These are phyloP conservation scores for Klebsormidium nitens DNA, from an alignment of 139 green algal genomes.

Conservation along the genomic window DNA sequence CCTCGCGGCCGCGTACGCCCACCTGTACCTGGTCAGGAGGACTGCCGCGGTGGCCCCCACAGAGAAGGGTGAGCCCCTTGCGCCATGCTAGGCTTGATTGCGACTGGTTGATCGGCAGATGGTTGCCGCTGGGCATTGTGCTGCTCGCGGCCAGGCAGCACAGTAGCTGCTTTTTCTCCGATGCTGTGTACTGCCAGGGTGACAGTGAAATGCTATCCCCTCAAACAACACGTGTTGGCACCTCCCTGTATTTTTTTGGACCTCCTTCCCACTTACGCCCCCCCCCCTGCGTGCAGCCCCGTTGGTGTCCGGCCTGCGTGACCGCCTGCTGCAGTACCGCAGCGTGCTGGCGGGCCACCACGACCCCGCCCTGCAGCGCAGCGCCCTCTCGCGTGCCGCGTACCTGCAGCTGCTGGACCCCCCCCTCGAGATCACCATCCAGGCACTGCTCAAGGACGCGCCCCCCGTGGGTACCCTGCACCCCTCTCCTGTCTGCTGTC, in stretches of 20 bases:
- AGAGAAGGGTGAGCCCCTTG: not conserved
- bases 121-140: not conserved
- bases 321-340: slow-evolving; percentile 12
- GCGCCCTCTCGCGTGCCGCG: not conserved
- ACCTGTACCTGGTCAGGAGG: slow-evolving; percentile 30
- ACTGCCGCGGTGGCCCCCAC: not conserved
- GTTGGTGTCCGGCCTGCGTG: slow-evolving; percentile 4
- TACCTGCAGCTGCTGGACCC: slow-evolving; percentile 19
- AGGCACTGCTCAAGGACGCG: slow-evolving; percentile 16
- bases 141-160: not conserved
- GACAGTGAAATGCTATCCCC: not conserved
- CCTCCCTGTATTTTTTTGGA: no score
- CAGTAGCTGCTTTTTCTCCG: not conserved
- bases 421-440: slow-evolving; percentile 10
- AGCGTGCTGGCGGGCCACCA: slow-evolving; percentile 10
- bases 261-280: no score
- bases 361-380: not conserved
- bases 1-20: slow-evolving; percentile 27
- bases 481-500: not conserved
- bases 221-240: not conserved
- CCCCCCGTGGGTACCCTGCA: not conserved
- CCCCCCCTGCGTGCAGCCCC: no score
- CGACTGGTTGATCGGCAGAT: not conserved
- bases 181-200: not conserved
- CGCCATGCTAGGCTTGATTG: not conserved